Base-by-base conservation (phyloP, 345 rosid genomes). In the Brassica cretica region DNA sequence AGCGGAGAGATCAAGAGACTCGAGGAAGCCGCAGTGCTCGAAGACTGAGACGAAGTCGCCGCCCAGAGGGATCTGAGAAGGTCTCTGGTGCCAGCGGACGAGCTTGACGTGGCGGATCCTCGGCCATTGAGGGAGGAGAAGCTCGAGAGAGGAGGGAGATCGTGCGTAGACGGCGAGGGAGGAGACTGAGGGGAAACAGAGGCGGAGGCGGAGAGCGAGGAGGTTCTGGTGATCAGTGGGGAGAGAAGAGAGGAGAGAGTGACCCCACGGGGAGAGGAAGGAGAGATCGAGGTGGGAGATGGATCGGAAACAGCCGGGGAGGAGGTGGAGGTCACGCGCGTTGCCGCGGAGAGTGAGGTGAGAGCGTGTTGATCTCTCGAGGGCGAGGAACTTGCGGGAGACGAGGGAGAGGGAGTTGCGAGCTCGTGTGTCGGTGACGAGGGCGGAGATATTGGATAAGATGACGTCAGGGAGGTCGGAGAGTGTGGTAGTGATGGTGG, bases 271-370 rank as follows among this genome's bases (percentile, higher is more conserved):
- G 2, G 98, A 93, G 70, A 95, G 86, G 18, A 86, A 80, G 9
- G 98, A 95, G 79, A 91, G 92, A 84, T 95, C 96, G 30, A 95
- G 88, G 60, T 79, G 68, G 12, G 88, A 82, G 12, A 95, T 87
- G 6, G 88, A 84, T 68, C 89, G 81, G 91, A 95, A 95, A 35
- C 89, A 83, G 44, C 56, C 71, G 0, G 97, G 98, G 68, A 89
- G 75, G 67, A 55, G 68, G 83, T 41, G 66, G 67, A 93, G 90
- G 74, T 95, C 86, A n/a, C 87, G 86, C 14, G 88, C 86, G 83
- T 89, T 95, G 69, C 98, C 98, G 0, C 96, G 98, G 92, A 95
- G 92, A 58, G 93, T 74, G 84, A 95, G 89, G 63, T 80, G 83
- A 44, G 85, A 39, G 85, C 97, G 97, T 53, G 98, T 90, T 58